These are phyloP conservation scores for Globisporangium lucens DNA, from an alignment of 352 stramenopile species.

Conservation along the genomic window DNA sequence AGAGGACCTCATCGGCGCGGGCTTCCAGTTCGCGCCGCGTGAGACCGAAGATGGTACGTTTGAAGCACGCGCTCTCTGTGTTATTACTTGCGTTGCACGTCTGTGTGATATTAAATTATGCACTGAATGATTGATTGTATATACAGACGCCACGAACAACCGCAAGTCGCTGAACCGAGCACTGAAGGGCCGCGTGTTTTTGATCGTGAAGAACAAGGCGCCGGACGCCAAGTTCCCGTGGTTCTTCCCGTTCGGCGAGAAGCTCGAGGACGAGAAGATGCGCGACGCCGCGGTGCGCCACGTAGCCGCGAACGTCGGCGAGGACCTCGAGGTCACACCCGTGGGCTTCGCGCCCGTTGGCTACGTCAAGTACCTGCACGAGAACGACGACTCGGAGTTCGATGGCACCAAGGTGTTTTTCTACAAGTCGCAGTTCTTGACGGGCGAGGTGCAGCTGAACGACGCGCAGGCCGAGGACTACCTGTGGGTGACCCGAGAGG, in stretches of 20 bases:
- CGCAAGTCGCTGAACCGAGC: conserved; percentile 84
- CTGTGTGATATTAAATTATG: not conserved
- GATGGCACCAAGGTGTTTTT: conserved; percentile 87
- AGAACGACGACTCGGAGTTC: conserved; percentile 34
- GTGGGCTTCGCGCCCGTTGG: conserved; percentile 77
- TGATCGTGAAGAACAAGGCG: conserved; percentile 60
- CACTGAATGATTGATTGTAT: not conserved
- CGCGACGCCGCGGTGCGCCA: conserved; percentile 69
- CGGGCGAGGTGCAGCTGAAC: conserved; percentile 63
- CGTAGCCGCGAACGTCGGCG: conserved; percentile 41
- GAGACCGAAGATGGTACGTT: conserved; percentile 61
- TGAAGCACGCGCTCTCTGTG: not conserved
- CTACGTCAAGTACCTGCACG: conserved; percentile 69
- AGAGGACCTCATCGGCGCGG: conserved; percentile 68
- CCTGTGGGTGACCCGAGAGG: conserved; percentile 74
- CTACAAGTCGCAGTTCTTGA: conserved; percentile 76
- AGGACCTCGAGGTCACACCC: conserved; percentile 44
- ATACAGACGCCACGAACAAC: conserved; percentile 60
- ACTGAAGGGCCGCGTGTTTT: conserved; percentile 75
- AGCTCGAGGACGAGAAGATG: conserved; percentile 71
- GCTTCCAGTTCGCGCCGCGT: conserved; percentile 71
- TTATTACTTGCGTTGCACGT: not conserved
- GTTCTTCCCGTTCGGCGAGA: conserved; percentile 75
- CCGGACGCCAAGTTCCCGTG: conserved; percentile 60
- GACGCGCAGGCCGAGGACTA: conserved; percentile 61